A percentile compares a stretch with the other conserved stretches of the same genome.
phyloP scores from a whole-genome alignment of 306 rosid species.

The Cicer cuneatum region DNA sequence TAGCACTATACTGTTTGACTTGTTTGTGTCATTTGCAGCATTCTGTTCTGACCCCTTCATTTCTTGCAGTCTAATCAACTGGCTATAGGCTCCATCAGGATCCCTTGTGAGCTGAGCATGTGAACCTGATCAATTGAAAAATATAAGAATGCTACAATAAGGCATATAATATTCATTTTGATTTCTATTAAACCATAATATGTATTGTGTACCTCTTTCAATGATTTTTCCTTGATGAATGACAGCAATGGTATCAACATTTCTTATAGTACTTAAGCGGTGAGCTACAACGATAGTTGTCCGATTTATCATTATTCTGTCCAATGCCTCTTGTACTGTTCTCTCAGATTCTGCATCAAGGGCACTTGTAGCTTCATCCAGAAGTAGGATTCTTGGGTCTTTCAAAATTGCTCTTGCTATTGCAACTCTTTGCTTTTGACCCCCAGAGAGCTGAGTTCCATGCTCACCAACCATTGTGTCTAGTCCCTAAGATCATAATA shows the following conservation, averaged over 20 bases:
- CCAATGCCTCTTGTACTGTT: constrained; percentile 68
- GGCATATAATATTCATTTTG: background rate
- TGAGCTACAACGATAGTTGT: constrained; percentile 78
- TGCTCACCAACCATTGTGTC: constrained; percentile 77
- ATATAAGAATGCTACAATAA: background rate
- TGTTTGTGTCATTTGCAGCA: constrained; percentile 45
- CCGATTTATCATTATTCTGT: constrained; percentile 64
- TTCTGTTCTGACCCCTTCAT: constrained; percentile 44
- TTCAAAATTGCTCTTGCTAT: constrained; percentile 81
- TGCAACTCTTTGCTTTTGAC: constrained; percentile 71
- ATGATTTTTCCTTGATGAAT: constrained; percentile 68
- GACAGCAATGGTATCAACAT: constrained; percentile 68
- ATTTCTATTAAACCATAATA: background rate
- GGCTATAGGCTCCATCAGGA: constrained; percentile 71
- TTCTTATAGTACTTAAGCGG: constrained; percentile 69
- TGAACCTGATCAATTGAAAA: constrained; percentile 57
- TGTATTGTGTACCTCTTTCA: constrained; percentile 59
- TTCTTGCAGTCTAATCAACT: constrained; percentile 69
- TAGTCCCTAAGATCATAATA: constrained; percentile 53
- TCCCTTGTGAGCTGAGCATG: constrained; percentile 62
- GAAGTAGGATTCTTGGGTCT: constrained; percentile 71
- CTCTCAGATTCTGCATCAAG: constrained; percentile 77
- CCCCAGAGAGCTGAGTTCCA: constrained; percentile 75
- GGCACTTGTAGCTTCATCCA: constrained; percentile 67
- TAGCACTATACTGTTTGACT: constrained; percentile 42